Evolutionary conservation across 1,284 basidiomycete genomes (phyloP).

Genomic region (Irpex sp.): DNA sequence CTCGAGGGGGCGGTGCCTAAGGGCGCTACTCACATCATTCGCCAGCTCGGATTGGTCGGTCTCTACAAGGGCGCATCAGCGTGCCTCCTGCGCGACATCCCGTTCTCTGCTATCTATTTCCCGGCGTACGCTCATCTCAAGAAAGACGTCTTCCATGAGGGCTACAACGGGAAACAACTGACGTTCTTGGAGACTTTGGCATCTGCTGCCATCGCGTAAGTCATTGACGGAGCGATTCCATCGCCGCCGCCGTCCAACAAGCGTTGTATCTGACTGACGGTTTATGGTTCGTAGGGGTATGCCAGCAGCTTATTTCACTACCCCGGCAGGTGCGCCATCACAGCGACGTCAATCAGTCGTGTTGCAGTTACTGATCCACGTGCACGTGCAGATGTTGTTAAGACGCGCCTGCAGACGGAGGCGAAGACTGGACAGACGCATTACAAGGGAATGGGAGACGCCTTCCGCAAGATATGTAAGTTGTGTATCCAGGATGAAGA

Average conservation of each 20-base stretch:
- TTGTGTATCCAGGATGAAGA: slow-evolving; percentile 6
- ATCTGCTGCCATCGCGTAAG: slow-evolving; percentile 80
- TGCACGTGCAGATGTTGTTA: slow-evolving; percentile 80
- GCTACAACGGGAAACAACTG: slow-evolving; percentile 92
- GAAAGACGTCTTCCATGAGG: slow-evolving; percentile 93
- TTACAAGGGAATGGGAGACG: slow-evolving; percentile 91
- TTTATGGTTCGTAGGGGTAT: slow-evolving; percentile 64
- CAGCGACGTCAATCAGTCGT: slow-evolving; percentile 20
- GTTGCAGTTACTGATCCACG: slow-evolving; percentile 5
- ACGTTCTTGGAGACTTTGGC: slow-evolving; percentile 88
- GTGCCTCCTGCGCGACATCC: slow-evolving; percentile 90
- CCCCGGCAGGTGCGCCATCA: slow-evolving; percentile 63
- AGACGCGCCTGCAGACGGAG: slow-evolving; percentile 98
- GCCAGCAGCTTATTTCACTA: slow-evolving; percentile 89
- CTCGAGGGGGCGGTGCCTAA: slow-evolving; percentile 74
- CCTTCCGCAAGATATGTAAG: slow-evolving; percentile 85
- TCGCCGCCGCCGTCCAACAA: neutral
- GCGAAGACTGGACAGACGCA: slow-evolving; percentile 88
- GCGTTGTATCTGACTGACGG: slow-evolving; percentile 20
- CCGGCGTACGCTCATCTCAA: slow-evolving; percentile 82
- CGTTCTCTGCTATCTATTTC: slow-evolving; percentile 87
- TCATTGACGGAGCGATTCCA: slow-evolving; percentile 17
- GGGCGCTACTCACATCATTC: slow-evolving; percentile 90
- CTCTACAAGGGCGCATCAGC: slow-evolving; percentile 91
- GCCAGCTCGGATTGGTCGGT: slow-evolving; percentile 88